Percentiles rank a stretch among this genome's conserved stretches.
phyloP scores from a whole-genome alignment of 129 eudicot species.

The Centrapalus pauciflorus region DNA sequence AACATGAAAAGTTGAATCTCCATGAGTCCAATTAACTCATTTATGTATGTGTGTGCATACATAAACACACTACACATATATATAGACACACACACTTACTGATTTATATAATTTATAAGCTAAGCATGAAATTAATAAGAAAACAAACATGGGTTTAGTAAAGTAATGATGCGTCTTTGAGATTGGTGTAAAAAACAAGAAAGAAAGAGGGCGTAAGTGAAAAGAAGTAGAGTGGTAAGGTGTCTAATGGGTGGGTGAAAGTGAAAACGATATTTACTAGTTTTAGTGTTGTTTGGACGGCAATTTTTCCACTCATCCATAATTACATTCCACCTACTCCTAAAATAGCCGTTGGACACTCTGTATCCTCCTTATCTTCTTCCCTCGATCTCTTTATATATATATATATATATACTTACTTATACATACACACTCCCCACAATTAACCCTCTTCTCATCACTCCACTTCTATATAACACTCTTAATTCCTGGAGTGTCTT shows the following conservation, averaged over 20 bases:
- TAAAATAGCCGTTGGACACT: slow-evolving; percentile 30
- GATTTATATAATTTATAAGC: too few relatives aligned
- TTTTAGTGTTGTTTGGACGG: slow-evolving; percentile 26
- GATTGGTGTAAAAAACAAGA: neutral
- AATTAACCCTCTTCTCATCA: neutral
- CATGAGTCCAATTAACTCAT: too few relatives aligned
- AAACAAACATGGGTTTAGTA: neutral
- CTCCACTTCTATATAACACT: neutral
- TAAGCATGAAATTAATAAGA: too few relatives aligned
- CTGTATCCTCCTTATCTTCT: slow-evolving; percentile 31
- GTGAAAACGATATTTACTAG: slow-evolving; percentile 33
- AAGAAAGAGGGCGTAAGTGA: neutral
- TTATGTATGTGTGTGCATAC: too few relatives aligned
- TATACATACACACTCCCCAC: slow-evolving; percentile 4
- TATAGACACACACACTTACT: too few relatives aligned
- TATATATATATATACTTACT: too few relatives aligned
- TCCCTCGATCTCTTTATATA: slow-evolving; percentile 30
- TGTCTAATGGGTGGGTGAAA: slow-evolving; percentile 38
- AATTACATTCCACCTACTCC: slow-evolving; percentile 35
- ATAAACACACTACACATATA: neutral
- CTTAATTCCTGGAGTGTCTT: neutral
- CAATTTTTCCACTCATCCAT: slow-evolving; percentile 24
- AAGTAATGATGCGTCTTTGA: neutral
- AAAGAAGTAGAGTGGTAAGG: neutral
- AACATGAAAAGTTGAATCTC: too few relatives aligned